Evolutionary conservation across 257 asterid genomes (phyloP), one percentile per base, ranked within the genome.

Genomic region (Solanum dulcamara): DNA sequence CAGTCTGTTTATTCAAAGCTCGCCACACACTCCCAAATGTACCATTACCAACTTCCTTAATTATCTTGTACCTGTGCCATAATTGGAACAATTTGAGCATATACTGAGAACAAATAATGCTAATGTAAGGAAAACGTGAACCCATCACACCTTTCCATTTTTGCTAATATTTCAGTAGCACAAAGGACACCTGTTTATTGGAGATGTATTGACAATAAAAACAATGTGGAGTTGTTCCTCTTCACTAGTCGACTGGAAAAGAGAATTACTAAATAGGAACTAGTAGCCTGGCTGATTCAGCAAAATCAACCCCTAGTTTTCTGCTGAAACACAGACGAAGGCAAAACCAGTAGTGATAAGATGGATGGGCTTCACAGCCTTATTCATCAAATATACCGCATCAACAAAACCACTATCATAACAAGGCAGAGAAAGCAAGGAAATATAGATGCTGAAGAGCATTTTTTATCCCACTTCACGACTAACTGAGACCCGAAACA

Each of bases 1-100:
- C 97, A 91, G 96, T 90, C 86, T 93, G 98, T 90, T 91, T 93
- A 92, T 94, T 95, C 71, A 97, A 81, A 86, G 98, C 99, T 84
- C 96, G 91, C 98, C 98, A 97, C 77, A 97, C 99, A 92, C 89
- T 94, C 67, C 99, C 99, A 87, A 97, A 97, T 53, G 99, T 94
- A 89, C 98, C 99, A 90, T 89, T 95, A 86, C 99, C 99, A 84
- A 97, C 98, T 90, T 97, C 99, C 91, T 91, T 95, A 86, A 95
- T 94, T 89, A 97, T 88, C 85, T 90, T 94, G 89, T 97, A 97
- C 93, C 99, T 96, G 91, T 86, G 17, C 83, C 83, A 79, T 48
- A 11, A 48, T 30, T 32, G 17, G 44, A 48, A 48, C 40, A 48
- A 9, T 3, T 30, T 79, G 44, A 79, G 66, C 83, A 79, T 53